Evolutionary conservation across 139 green algal species (phyloP), one percentile per base, ranked within the genome.

Genomic region (Nannochloris sp.): DNA sequence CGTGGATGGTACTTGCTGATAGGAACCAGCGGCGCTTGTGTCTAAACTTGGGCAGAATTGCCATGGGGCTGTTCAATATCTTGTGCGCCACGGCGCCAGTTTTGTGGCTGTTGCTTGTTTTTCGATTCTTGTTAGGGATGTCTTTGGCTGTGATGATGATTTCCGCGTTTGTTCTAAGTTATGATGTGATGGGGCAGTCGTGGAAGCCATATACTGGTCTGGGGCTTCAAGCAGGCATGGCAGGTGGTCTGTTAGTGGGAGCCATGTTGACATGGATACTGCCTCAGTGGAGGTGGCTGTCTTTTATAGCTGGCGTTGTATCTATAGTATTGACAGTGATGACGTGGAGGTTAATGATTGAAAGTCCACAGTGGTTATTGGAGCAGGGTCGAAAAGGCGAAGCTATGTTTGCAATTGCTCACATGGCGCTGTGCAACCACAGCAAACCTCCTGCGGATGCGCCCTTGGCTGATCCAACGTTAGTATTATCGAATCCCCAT

Each of bases 331-430:
- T 69, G 25, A 21, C 57, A n/a, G 51, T 68, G 1, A 48, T 31
- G 43, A 56, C 54, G 21, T 74, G 73, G 56, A 50, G 24, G 21
- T 40, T 84, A 15, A 61, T 87, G 16, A 58, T 70, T 14, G 83
- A 89, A 61, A 83, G 72, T 6, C 76, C 78, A 0, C 54, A 58
- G 16, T 89, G 83, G 83, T 76, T 89, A 48, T 72, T 86, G 11
- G 59, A 78, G 1, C 57, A 65, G 1, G 84, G 82, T 27, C 66
- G 75, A 11, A 76, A 71, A 68, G 76, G 76, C 5, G 78, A 87
- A 51, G 84, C 84, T 0, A 75, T 72, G 12, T 68, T 79, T 11
- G 69, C 71, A 1, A 64, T 90, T 24, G 66, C 68, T 7, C 54
- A 62, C 0, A 64, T 90, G 7, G 81, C 83, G 0, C 67, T 64